These are phyloP conservation scores for Pichia sp. DNA, from an alignment of 1,139 yeast genomes.

Conservation along the genomic window DNA sequence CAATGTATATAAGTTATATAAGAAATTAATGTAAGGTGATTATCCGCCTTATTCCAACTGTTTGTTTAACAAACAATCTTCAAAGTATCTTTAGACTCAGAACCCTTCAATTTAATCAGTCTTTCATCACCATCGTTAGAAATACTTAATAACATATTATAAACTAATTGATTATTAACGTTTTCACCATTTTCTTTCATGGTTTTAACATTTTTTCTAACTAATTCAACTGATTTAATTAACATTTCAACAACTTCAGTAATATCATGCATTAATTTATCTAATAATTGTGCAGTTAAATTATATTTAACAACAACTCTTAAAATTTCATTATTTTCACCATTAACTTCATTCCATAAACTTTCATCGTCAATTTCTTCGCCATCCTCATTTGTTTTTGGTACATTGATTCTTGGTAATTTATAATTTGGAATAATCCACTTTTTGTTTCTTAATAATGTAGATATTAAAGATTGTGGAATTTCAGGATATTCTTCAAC, in stretches of 20 bases:
- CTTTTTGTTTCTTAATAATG: slow-evolving; percentile 71
- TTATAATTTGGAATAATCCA: slow-evolving; percentile 90
- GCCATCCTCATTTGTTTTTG: slow-evolving; percentile 12
- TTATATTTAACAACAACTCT: slow-evolving; percentile 80
- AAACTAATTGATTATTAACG: slow-evolving; percentile 27
- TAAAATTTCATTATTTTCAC: slow-evolving; percentile 55
- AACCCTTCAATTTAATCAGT: slow-evolving; percentile 24
- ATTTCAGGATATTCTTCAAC: slow-evolving; percentile 61
- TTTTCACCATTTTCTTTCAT: slow-evolving; percentile 19
- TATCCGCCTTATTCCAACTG: too few species aligned
- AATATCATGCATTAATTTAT: slow-evolving; percentile 63
- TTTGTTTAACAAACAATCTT: slow-evolving; percentile 46
- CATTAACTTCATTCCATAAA: slow-evolving; percentile 23
- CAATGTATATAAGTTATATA: too few species aligned
- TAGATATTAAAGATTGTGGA: slow-evolving; percentile 76
- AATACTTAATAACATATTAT: slow-evolving; percentile 33
- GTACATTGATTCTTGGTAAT: slow-evolving; percentile 44
- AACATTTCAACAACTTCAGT: slow-evolving; percentile 52
- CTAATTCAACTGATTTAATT: slow-evolving; percentile 37
- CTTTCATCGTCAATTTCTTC: slow-evolving; percentile 12
- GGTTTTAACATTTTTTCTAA: slow-evolving; percentile 28
- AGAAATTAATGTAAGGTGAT: too few species aligned
- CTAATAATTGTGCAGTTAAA: slow-evolving; percentile 64
- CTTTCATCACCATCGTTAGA: slow-evolving; percentile 36
- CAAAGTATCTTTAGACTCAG: slow-evolving; percentile 17